These are phyloP conservation scores for Albophoma yamanashiensis DNA, from an alignment of 2,329 filamentous ascomycete species.

Conservation along the genomic window DNA sequence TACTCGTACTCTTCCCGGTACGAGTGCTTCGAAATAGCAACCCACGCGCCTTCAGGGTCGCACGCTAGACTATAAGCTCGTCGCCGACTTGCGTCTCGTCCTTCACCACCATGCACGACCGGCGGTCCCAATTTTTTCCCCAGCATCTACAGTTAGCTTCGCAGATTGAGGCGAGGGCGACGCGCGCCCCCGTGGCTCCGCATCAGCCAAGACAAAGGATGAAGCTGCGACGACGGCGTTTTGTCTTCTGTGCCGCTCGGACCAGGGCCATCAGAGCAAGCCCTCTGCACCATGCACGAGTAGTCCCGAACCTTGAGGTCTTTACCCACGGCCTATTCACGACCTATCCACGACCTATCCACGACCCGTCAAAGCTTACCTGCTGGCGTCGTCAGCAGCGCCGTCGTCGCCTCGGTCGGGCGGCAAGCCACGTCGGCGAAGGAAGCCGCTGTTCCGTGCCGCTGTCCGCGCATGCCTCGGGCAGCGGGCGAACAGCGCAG, in stretches of 20 bases:
- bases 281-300: neutral
- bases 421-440: neutral
- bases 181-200: neutral
- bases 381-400: neutral
- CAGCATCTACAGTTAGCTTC: neutral
- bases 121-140: neutral
- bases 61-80: neutral
- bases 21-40: neutral
- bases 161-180: neutral
- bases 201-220: neutral
- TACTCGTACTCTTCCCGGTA: neutral
- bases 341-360: neutral
- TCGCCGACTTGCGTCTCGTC: neutral
- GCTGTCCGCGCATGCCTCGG: neutral
- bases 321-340: neutral
- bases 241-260: neutral
- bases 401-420: neutral
- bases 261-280: neutral
- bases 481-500: neutral
- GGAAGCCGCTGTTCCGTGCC: neutral
- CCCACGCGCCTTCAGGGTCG: neutral
- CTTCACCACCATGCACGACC: neutral
- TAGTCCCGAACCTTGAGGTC: neutral
- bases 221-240: neutral
- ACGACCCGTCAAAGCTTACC: neutral